Evolutionary conservation across 768 basidiomycete genomes (phyloP), one percentile per base, ranked within the genome.

Genomic region (Boletus speciosus): DNA sequence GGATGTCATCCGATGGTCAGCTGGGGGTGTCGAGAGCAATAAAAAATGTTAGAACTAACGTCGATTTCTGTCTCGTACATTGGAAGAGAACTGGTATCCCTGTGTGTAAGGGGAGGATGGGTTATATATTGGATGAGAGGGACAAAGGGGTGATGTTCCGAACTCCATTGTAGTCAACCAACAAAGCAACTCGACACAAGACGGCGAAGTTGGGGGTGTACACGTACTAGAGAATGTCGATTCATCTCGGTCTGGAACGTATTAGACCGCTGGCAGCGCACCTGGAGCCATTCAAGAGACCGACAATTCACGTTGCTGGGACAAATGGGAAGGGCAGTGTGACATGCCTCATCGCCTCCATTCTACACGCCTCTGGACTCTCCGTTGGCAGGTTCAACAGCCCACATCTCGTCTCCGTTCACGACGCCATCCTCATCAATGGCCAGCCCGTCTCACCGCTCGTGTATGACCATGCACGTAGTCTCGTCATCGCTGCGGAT

Each of bases 261-360:
- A 76, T 92, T 36, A 62, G 66, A 40, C 67, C 53, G 4, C 76
- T 93, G 0, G 77, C 86, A 34, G 54, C 67, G 3, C 63, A 77
- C 60, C 71, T 96, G 5, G 83, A 82, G 0, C 71, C 76, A 0
- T 87, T 89, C 64, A 82, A 77, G 0, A 80, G 90, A 2, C 96
- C 93, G 0, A 92, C 93, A 1, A 76, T 90, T 35, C 97, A 99
- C 65, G 80, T 98, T 53, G 85, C 93, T 8, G 97, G 97, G 0
- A 99, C 97, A 0, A 98, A 99, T 71, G 96, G 96, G 9, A 99
- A 98, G 71, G 97, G 97, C 35, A 95, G 91, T 61, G 92, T 96
- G 12, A 85, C 93, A 1, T 86, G 87, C 6, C 75, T 93, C 35
- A 69, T 97, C 11, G 82, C 90, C 0, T 91, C 91, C 40, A 88